phyloP scores from a whole-genome alignment of 148 eudicot genomes.

The Chenopodium berlandieri region DNA sequence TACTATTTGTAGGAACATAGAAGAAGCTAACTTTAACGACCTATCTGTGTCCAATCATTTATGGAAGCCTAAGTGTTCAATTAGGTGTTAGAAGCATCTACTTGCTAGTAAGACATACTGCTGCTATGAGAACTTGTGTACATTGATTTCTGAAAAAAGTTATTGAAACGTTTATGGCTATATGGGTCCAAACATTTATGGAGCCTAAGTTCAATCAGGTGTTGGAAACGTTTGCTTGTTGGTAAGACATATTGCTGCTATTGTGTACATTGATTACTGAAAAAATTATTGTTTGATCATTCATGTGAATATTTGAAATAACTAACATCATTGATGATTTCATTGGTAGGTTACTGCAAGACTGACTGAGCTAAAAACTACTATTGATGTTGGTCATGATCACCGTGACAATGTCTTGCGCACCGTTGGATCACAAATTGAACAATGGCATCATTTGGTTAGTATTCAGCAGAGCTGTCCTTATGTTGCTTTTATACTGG shows the following conservation, averaged over 20 bases:
- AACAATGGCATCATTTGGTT: slow-evolving; percentile 60
- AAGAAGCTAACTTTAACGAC: not conserved
- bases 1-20: not conserved
- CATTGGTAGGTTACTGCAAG: slow-evolving; percentile 55
- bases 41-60: not conserved
- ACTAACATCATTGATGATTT: slow-evolving; percentile 10
- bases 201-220: not conserved
- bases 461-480: slow-evolving; percentile 16
- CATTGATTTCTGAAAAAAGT: no score
- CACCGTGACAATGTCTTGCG: slow-evolving; percentile 54
- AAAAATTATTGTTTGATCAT: not conserved
- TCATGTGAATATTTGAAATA: not conserved
- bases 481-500: not conserved
- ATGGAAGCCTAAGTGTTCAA: not conserved
- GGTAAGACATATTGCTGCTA: not conserved
- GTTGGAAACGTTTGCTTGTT: not conserved
- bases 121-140: not conserved
- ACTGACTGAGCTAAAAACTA: slow-evolving; percentile 66
- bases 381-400: slow-evolving; percentile 57
- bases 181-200: not conserved
- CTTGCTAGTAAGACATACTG: not conserved
- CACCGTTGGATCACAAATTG: slow-evolving; percentile 53
- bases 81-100: not conserved
- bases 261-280: not conserved
- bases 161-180: no score